A percentile compares a stretch with the other conserved stretches of the same genome.
Evolutionary conservation across 805 yeast genomes (phyloP).

Genomic region (Phaffomyces thermotolerans): DNA sequence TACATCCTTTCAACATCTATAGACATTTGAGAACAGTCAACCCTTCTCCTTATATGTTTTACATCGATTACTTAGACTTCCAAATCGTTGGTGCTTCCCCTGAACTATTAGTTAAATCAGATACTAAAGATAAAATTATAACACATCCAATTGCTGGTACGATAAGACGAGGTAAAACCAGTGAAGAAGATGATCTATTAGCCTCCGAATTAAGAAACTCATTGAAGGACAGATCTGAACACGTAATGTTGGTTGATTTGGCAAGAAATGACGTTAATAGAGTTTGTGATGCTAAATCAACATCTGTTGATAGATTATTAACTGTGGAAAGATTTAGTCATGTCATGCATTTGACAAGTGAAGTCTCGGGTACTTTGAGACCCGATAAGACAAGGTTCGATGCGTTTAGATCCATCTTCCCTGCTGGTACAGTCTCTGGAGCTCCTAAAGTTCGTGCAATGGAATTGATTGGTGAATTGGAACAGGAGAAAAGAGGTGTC

Average conservation of each 20-base stretch:
- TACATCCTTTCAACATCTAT: slow-evolving; percentile 95
- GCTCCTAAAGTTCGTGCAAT: slow-evolving; percentile 97
- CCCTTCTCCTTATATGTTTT: slow-evolving; percentile 96
- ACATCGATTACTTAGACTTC: slow-evolving; percentile 85
- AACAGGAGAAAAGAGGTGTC: slow-evolving; percentile 88
- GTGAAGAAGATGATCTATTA: slow-evolving; percentile 82
- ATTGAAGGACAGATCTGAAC: slow-evolving; percentile 93
- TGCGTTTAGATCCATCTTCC: slow-evolving; percentile 96
- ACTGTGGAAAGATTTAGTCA: slow-evolving; percentile 92
- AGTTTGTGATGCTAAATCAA: slow-evolving; percentile 81
- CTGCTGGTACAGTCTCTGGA: slow-evolving; percentile 98
- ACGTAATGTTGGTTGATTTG: slow-evolving; percentile 95
- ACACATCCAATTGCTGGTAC: slow-evolving; percentile 99
- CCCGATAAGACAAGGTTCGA: slow-evolving; percentile 84
- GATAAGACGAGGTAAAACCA: slow-evolving; percentile 79
- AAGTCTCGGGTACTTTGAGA: slow-evolving; percentile 88
- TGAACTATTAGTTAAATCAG: slow-evolving; percentile 82
- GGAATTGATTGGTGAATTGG: slow-evolving; percentile 88
- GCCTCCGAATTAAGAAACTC: slow-evolving; percentile 71
- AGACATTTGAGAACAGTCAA: slow-evolving; percentile 92
- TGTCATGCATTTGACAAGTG: slow-evolving; percentile 93
- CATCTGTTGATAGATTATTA: slow-evolving; percentile 80
- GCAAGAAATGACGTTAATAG: slow-evolving; percentile 96
- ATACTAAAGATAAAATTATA: slow-evolving; percentile 59
- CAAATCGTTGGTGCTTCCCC: slow-evolving; percentile 98